These are phyloP conservation scores for Coemansia reversa DNA, from an alignment of 192 early-diverging fungal genomes.

Conservation along the genomic window DNA sequence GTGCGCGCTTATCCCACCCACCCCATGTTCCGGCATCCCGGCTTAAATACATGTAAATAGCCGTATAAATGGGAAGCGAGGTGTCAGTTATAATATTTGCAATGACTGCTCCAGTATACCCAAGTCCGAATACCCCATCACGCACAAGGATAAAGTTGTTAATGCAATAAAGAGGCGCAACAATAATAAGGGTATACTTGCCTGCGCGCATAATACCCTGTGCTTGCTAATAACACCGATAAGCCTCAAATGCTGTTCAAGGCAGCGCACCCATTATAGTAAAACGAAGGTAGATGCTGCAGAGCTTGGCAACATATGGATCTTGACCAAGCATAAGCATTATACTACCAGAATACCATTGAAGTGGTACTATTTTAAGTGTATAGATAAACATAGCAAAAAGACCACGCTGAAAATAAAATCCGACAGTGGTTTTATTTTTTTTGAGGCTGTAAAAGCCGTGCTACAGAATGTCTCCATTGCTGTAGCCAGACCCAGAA, in stretches of 20 bases:
- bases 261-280: conserved; percentile 73
- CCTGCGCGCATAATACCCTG: conserved; percentile 84
- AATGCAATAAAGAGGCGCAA: conserved; percentile 71
- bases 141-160: conserved; percentile 81
- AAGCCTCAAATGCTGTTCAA: conserved; percentile 74
- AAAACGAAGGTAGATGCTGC: conserved; percentile 63
- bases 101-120: conserved; percentile 81
- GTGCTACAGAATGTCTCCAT: conserved; percentile 35
- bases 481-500: conserved; percentile 61
- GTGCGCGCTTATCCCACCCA: conserved; percentile 72
- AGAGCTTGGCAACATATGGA: conserved; percentile 59
- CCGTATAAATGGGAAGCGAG: conserved; percentile 64
- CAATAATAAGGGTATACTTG: conserved; percentile 68
- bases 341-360: conserved; percentile 53
- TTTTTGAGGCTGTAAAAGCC: conserved; percentile 26
- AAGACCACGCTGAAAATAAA: conserved; percentile 34
- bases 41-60: conserved; percentile 61
- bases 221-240: conserved; percentile 79
- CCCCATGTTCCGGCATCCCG: conserved; percentile 73
- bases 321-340: conserved; percentile 68
- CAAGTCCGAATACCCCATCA: conserved; percentile 62
- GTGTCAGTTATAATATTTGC: conserved; percentile 72
- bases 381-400: conserved; percentile 14
- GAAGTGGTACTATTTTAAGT: conserved; percentile 2
- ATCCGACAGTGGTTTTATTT: conserved; percentile 33